phyloP scores from a whole-genome alignment of 805 yeast species.

The Tetrapisispora phaffii region DNA sequence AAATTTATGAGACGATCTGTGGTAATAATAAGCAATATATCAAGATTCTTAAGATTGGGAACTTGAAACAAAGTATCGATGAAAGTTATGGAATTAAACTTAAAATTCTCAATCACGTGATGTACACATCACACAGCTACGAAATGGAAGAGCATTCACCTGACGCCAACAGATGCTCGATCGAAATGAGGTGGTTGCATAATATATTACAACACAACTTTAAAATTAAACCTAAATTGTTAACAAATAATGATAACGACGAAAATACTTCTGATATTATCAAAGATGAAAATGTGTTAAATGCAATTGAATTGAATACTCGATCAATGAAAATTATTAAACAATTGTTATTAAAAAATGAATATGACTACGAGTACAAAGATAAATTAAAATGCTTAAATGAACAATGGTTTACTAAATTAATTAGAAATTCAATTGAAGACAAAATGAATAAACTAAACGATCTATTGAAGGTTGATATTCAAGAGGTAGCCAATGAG shows the following conservation, averaged over 20 bases:
- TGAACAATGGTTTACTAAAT: conserved; percentile 9
- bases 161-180: neutral
- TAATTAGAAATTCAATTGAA: neutral
- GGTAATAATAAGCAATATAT: conserved; percentile 20
- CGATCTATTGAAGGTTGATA: neutral
- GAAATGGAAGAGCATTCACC: too few species aligned
- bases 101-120: conserved; percentile 8
- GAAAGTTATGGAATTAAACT: conserved; percentile 15
- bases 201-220: neutral
- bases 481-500: too few species aligned
- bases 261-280: conserved; percentile 5
- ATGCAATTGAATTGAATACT: conserved; percentile 2
- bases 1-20: neutral
- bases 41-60: conserved; percentile 24
- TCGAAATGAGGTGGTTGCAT: neutral
- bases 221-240: neutral
- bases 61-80: conserved; percentile 26
- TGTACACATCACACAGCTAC: neutral
- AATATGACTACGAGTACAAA: neutral
- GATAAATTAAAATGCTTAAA: conserved; percentile 7
- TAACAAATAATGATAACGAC: neutral
- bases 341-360: too few species aligned
- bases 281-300: conserved; percentile 9
- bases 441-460: neutral
- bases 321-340: conserved; percentile 2